Evolutionary conservation across 345 rosid genomes (phyloP).

Genomic region (Clausena lansium): DNA sequence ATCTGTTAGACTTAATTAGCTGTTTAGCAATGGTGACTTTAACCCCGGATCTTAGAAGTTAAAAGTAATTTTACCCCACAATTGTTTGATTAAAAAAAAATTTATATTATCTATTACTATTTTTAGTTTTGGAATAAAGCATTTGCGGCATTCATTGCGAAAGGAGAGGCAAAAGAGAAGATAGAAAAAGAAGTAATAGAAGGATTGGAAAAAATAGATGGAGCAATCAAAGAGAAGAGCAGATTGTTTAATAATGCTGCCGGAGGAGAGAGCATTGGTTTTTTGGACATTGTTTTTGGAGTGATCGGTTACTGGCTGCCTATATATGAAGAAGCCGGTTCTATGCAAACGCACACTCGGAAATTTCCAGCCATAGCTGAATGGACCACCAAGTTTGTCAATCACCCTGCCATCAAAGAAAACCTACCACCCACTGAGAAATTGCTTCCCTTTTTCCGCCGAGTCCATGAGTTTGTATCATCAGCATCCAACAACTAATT

Average conservation of each 20-base stretch:
- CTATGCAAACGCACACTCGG: neutral
- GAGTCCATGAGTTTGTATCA: no score
- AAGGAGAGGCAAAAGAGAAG: slow-evolving; percentile 27
- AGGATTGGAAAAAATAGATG: slow-evolving; percentile 31
- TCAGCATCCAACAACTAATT: no score
- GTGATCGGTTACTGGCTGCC: slow-evolving; percentile 32
- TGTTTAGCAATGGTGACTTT: no score
- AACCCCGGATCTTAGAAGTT: no score
- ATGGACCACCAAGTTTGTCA: slow-evolving; percentile 29
- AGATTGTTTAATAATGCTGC: slow-evolving; percentile 5
- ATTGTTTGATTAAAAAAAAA: no score
- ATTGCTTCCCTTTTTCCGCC: slow-evolving; percentile 20
- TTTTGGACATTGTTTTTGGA: slow-evolving; percentile 31
- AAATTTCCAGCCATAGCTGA: slow-evolving; percentile 27
- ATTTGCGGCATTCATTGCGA: neutral
- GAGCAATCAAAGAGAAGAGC: slow-evolving; percentile 23
- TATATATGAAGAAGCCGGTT: slow-evolving; percentile 31
- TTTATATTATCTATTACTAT: neutral
- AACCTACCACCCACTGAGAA: slow-evolving; percentile 27
- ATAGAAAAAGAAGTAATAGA: slow-evolving; percentile 16
- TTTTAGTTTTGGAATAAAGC: neutral
- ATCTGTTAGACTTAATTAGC: no score
- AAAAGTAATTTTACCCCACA: no score
- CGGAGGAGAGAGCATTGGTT: slow-evolving; percentile 36
- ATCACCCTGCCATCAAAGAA: slow-evolving; percentile 28